Percentiles rank a stretch among this genome's conserved stretches.
Conservation (phyloP, 2,329 filamentous ascomycete genomes). For the Curvularia lunata region DNA sequence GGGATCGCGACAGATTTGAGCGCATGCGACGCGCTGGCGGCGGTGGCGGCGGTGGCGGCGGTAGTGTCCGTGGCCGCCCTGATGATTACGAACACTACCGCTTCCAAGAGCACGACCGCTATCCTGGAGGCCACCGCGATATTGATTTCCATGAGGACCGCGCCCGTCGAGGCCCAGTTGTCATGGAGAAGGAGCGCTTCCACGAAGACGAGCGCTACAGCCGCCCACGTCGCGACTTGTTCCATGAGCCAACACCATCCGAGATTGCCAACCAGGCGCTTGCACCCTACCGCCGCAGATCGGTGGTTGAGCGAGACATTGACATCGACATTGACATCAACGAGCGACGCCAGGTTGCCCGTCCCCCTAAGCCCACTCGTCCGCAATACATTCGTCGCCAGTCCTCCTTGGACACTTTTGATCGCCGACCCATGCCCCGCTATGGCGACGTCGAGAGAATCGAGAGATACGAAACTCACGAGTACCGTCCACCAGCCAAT, state of each 20-base stretch:
- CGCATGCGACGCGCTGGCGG: constrained; percentile 45
- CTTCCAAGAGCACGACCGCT: constrained; percentile 55
- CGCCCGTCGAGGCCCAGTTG: constrained; percentile 49
- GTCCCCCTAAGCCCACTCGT: constrained; percentile 66
- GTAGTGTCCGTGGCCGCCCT: constrained; percentile 27
- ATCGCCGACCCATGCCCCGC: constrained; percentile 70
- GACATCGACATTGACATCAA: constrained; percentile 53
- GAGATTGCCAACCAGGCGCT: constrained; percentile 60
- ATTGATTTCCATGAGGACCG: constrained; percentile 52
- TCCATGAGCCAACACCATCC: constrained; percentile 55
- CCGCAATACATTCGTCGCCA: constrained; percentile 78
- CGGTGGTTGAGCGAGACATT: constrained; percentile 63
- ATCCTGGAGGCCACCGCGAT: constrained; percentile 50
- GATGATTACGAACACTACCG: constrained; percentile 48
- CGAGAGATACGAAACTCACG: constrained; percentile 42
- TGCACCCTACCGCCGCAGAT: constrained; percentile 64
- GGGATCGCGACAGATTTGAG: constrained; percentile 60
- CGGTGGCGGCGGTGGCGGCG: constrained; percentile 1
- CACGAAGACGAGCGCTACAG: constrained; percentile 62
- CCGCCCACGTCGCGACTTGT: constrained; percentile 50
- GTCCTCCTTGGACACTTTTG: constrained; percentile 89
- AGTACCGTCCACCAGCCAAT: constrained; percentile 70
- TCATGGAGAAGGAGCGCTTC: constrained; percentile 58
- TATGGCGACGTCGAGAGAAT: constrained; percentile 61
- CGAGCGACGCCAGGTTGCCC: constrained; percentile 50